A percentile compares a stretch with the other conserved stretches of the same genome.
phyloP scores from a whole-genome alignment of 2,329 filamentous ascomycete genomes.

The Tolypocladium capitatum region DNA sequence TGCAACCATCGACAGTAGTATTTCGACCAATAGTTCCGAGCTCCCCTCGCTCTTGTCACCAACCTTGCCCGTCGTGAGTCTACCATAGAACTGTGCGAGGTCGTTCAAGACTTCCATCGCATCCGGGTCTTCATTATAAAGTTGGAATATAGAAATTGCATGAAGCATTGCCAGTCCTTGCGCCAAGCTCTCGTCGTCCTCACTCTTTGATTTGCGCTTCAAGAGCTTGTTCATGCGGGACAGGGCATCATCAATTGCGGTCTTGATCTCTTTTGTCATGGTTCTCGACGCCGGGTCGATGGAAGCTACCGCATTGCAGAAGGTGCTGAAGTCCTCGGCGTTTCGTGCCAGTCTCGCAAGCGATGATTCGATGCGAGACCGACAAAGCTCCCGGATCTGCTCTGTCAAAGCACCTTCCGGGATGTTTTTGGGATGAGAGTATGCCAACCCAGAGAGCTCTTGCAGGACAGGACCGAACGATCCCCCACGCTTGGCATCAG shows the following conservation, averaged over 20 bases:
- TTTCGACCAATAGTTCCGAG: conserved; percentile 69
- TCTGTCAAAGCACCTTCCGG: conserved; percentile 32
- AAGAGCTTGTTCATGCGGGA: conserved; percentile 39
- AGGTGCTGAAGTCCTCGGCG: conserved; percentile 35
- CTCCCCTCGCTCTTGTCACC: conserved; percentile 39
- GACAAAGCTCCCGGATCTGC: conserved; percentile 39
- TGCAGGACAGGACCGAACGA: conserved; percentile 29
- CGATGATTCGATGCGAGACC: conserved; percentile 42
- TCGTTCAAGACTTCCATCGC: conserved; percentile 73
- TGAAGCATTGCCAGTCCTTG: conserved; percentile 70
- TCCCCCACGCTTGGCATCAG: conserved; percentile 13
- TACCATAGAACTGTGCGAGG: conserved; percentile 61
- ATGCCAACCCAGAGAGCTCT: conserved; percentile 42
- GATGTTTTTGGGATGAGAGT: conserved; percentile 31
- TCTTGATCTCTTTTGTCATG: conserved; percentile 42
- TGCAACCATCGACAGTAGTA: conserved; percentile 79
- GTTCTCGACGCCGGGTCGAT: conserved; percentile 37
- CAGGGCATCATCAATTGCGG: conserved; percentile 38
- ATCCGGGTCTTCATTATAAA: conserved; percentile 83
- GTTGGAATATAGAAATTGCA: conserved; percentile 70
- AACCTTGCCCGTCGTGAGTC: conserved; percentile 35
- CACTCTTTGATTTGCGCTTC: conserved; percentile 23
- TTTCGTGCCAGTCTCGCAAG: conserved; percentile 44
- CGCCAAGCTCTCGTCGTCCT: conserved; percentile 25
- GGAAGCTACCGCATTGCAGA: conserved; percentile 40